Evolutionary conservation across 2,329 filamentous ascomycete genomes (phyloP).

Genomic region (Aspergillus spinulosporus): DNA sequence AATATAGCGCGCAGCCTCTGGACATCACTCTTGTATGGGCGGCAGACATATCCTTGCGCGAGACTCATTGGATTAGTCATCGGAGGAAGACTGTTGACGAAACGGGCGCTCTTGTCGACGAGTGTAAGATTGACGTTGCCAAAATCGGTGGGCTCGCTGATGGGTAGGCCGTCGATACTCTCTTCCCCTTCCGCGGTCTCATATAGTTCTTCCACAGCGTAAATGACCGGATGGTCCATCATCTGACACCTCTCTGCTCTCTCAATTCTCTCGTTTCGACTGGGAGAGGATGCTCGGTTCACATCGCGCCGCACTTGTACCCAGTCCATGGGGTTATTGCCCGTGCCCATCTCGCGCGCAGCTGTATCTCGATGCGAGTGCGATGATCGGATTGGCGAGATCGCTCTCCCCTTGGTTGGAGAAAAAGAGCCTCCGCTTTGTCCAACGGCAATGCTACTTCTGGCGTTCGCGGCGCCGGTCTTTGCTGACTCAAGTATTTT

Average conservation of each 20-base stretch:
- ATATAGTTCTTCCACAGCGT: conserved; percentile 84
- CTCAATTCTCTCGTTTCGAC: conserved; percentile 81
- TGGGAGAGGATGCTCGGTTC: conserved; percentile 90
- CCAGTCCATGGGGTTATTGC: conserved; percentile 69
- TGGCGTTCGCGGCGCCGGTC: conserved; percentile 84
- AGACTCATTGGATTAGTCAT: conserved; percentile 79
- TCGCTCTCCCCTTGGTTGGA: conserved; percentile 52
- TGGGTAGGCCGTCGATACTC: conserved; percentile 76
- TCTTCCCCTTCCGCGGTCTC: conserved; percentile 88
- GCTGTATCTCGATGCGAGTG: conserved; percentile 52
- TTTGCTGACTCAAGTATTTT: conserved; percentile 93
- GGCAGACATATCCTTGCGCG: conserved; percentile 87
- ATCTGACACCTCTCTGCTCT: conserved; percentile 87
- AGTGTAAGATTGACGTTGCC: conserved; percentile 74
- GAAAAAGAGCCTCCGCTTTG: conserved; percentile 48
- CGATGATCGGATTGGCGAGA: conserved; percentile 41
- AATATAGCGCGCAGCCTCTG: conserved; percentile 93
- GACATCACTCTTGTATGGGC: conserved; percentile 90
- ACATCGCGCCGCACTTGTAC: conserved; percentile 96
- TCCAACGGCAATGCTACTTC: conserved; percentile 76
- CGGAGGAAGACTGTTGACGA: conserved; percentile 78
- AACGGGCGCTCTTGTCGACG: conserved; percentile 94
- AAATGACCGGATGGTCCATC: conserved; percentile 85
- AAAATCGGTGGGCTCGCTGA: conserved; percentile 81
- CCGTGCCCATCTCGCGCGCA: conserved; percentile 70